Base-by-base conservation (phyloP, 2,329 filamentous ascomycete genomes). In the Colletotrichum sp. region DNA sequence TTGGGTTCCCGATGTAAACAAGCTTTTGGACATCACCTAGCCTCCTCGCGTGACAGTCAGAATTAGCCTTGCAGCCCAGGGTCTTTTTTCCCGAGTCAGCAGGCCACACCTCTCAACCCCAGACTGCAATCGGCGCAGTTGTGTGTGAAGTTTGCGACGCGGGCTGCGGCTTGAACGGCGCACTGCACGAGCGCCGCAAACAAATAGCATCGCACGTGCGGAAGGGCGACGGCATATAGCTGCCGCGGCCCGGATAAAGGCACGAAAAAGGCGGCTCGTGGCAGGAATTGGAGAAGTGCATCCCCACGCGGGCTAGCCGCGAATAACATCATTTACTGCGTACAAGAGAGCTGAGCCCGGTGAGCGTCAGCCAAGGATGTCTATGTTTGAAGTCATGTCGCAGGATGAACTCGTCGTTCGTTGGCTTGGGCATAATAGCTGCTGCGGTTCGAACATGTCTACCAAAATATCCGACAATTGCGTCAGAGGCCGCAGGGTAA, bases 311-410 rank as follows among this genome's bases (percentile, higher is more conserved):
- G 67, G 63, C 63, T 32, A 72, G 48, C 52, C 63, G 62, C 48
- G 26, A 34, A 44, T 30, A 60, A 72, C 48, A 32, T 32, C 30
- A 62, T 62, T 36, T 36, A 62, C 59, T 32, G 59, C 57, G 22
- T 36, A 48, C 28, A n/a, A 22, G 24, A 28, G 32, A 18, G 44
- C 52, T 32, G 44, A 65, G 71, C 62, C 65, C n/a, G 52, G 60
- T n/a, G 71, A 30, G 75, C 63, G 66, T 75, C 66, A 68, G 71
- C 62, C 71, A 71, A 76, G 75, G 66, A 62, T 64, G 52, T 57
- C 62, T 55, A 71, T 57, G 75, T 76, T 76, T 75, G 75, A 71
- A 48, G 66, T 71, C 26, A 39, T 39, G 75, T 76, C 75, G 75
- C 75, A 76, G 75, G 52, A 75, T 76, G 71, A 75, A 52, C 72